Conservation (phyloP, 257 asterid genomes). For the Prunella vulgaris region DNA sequence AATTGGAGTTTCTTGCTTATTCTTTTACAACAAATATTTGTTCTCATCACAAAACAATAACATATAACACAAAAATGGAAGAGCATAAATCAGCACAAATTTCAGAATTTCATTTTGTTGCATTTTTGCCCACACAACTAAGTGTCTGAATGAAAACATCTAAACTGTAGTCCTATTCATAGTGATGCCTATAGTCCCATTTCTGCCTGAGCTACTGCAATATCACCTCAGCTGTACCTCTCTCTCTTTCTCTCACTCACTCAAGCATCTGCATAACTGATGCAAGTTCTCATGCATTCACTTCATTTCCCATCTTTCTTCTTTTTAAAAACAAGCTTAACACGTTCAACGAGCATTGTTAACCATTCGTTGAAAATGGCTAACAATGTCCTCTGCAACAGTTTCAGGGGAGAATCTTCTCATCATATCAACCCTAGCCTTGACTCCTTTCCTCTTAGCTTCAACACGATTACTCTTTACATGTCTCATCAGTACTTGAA, state of each 20-base stretch:
- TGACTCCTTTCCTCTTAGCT: conserved; percentile 52
- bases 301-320: neutral
- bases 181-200: neutral
- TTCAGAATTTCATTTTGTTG: neutral
- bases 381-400: conserved; percentile 55
- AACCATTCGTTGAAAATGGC: conserved; percentile 38
- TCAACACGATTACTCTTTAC: conserved; percentile 40
- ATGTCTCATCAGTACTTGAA: conserved; percentile 55
- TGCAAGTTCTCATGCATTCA: neutral
- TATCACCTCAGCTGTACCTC: no score
- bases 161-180: neutral
- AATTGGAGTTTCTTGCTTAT: no score
- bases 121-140: neutral
- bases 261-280: neutral
- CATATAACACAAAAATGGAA: neutral
- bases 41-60: neutral
- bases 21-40: no score
- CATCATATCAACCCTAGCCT: conserved; percentile 71
- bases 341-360: neutral
- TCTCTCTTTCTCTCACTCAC: no score
- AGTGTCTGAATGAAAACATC: neutral
- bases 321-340: neutral
- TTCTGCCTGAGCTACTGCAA: neutral
- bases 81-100: neutral
- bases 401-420: conserved; percentile 48